Base-by-base conservation (phyloP, 306 rosid species). In the Prunus mira region DNA sequence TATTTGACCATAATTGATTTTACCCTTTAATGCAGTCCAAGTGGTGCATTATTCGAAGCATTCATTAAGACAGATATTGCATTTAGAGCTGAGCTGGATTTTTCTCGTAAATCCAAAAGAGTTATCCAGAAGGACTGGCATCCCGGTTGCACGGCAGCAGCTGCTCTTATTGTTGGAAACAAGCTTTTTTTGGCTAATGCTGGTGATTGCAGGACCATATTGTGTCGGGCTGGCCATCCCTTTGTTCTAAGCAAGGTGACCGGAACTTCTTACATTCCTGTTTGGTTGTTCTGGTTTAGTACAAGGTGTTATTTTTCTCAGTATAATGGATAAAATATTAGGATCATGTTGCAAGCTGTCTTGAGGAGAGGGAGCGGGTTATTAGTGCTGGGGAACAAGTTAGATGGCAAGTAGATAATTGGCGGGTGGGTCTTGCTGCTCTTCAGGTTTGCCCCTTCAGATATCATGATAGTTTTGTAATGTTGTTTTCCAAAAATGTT, bases 291-390 rank as follows among this genome's bases (percentile, higher is more conserved):
- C 24, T 4, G 61, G 25, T 69, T 68, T 67, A 11, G 32, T 38
- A 47, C n/a, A 22, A 27, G 57, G 46, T 66, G 55, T 32, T 49
- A 18, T 67, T 73, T 3, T 58, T 70, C 32, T 74, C 56, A 34
- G 58, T 58, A 69, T 76, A 67, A 68, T 67, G 30, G 57, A 72
- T 76, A 76, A 46, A 47, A 28, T 68, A 65, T 84, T 74, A 91
- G 98, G 98, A 92, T 89, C 98, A 95, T 76, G 90, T 90, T 64
- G 98, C 97, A 51, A 95, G 97, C 84, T 85, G 93, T 88, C 79
- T 80, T 20, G 84, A 86, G 87, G 98, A 95, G 88, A 84, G 98
- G 82, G 92, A 95, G 78, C 92, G 97, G 17, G 87, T 95, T 69
- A 70, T 90, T 82, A 66, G 70, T 51, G 80, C 89, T 24, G 98